Evolutionary conservation across 1,284 basidiomycete genomes (phyloP), one percentile per base, ranked within the genome.

Genomic region (Apiotrichum sp.): DNA sequence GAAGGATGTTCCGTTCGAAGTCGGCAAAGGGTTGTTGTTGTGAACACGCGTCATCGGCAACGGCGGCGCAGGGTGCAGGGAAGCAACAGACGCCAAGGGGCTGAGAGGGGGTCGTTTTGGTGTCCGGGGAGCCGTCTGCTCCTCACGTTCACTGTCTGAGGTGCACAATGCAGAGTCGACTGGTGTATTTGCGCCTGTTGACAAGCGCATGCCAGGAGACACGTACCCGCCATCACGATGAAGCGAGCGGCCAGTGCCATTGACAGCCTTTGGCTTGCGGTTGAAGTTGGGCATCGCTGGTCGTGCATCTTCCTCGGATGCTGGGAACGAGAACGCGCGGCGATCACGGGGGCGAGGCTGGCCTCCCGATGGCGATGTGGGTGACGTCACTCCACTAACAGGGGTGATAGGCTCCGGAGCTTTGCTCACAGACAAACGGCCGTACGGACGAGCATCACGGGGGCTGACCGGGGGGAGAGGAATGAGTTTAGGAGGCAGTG

Each of bases 241-340:
- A 35, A 57, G 47, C 5, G 55, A 53, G 29, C 54, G 53, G 5
- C 57, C 43, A 6, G 44, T 51, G 31, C 50, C 42, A 43, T 59
- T 59, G 47, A 62, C 53, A 1, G 53, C 35, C 55, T 63, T 68
- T 22, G 67, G 49, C 55, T 68, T 68, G 38, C 72, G 61, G 13
- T 51, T 56, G 55, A 72, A 74, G n/a, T 13, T 48, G 7, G 61
- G 53, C 13, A 62, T 50, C 2, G 50, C 43, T 0, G 55, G 48
- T 11, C 44, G 52, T 2, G 52, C 52, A 8, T 16, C 34, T 6
- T 56, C 55, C 8, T 68, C 63, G 0, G 63, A 52, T 4, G 67
- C 65, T 2, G 71, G 71, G 53, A 74, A 73, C 6, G 73, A 74
- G 62, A 70, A 73, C 0, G 73, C 71, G 33, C 73, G 65, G 16